Evolutionary conservation across 2,329 filamentous ascomycete species (phyloP).

Genomic region (Graphiopsis chlorocephala): DNA sequence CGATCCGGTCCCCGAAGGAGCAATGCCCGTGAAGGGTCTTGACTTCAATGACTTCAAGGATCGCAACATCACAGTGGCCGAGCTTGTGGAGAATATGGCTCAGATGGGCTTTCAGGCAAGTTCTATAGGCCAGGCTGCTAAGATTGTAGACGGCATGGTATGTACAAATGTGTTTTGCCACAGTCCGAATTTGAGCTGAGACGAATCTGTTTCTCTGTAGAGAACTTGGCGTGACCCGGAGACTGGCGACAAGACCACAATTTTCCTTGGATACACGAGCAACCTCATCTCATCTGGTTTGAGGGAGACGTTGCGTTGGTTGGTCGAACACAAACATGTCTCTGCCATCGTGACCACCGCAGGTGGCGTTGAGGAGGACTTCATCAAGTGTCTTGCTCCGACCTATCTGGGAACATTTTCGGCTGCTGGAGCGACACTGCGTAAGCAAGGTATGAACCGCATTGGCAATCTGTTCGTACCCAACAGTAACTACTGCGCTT

Average conservation of each 20-base stretch:
- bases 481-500: conserved; percentile 95
- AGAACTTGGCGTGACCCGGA: conserved; percentile 79
- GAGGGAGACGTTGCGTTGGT: conserved; percentile 84
- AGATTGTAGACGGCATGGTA: conserved; percentile 96
- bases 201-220: conserved; percentile 23
- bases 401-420: conserved; percentile 90
- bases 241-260: conserved; percentile 76
- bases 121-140: conserved; percentile 79
- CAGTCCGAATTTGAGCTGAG: neutral
- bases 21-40: conserved; percentile 82
- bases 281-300: conserved; percentile 97
- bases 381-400: conserved; percentile 95
- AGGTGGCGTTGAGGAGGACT: conserved; percentile 92
- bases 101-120: conserved; percentile 83
- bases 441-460: conserved; percentile 83
- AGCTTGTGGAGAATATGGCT: conserved; percentile 77
- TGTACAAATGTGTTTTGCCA: conserved; percentile 25
- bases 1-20: conserved; percentile 72
- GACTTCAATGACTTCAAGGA: conserved; percentile 83
- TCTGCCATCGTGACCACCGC: conserved; percentile 93
- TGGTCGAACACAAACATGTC: conserved; percentile 89
- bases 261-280: conserved; percentile 96
- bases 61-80: conserved; percentile 75
- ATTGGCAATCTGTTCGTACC: conserved; percentile 96
- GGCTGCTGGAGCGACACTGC: conserved; percentile 71